Conservation (phyloP, 2,329 filamentous ascomycete species). For the Fusarium sambucinum region DNA sequence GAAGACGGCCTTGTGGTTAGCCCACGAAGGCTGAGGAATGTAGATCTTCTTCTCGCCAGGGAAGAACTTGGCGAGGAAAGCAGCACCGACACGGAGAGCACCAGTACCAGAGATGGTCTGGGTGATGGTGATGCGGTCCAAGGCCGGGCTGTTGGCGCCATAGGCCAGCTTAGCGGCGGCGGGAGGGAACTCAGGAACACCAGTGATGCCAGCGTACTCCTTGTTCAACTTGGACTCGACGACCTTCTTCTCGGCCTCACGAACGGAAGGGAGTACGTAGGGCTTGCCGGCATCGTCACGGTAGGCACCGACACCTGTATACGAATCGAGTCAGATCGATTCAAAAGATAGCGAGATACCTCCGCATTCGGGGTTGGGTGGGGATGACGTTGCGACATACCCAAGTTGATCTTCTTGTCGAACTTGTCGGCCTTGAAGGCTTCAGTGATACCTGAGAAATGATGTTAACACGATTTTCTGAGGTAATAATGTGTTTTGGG, state of each 20-base stretch:
- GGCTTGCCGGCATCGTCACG: slow-evolving; percentile 98
- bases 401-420: slow-evolving; percentile 97
- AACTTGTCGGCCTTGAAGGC: slow-evolving; percentile 98
- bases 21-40: slow-evolving; percentile 96
- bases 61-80: slow-evolving; percentile 93
- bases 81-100: slow-evolving; percentile 92
- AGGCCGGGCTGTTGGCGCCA: slow-evolving; percentile 80
- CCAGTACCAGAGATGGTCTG: slow-evolving; percentile 99
- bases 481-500: slow-evolving; percentile 24
- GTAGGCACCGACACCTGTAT: slow-evolving; percentile 91
- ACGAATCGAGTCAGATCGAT: slow-evolving; percentile 38
- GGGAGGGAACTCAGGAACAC: slow-evolving; percentile 92
- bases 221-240: slow-evolving; percentile 86
- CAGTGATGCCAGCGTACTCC: slow-evolving; percentile 98
- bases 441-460: slow-evolving; percentile 83
- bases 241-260: slow-evolving; percentile 87
- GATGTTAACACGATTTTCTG: slow-evolving; percentile 42
- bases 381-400: slow-evolving; percentile 60
- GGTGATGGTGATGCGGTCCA: slow-evolving; percentile 88
- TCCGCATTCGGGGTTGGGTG: slow-evolving; percentile 17
- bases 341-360: slow-evolving; percentile 28
- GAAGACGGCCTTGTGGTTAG: slow-evolving; percentile 98
- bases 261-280: slow-evolving; percentile 95
- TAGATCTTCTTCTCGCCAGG: slow-evolving; percentile 94
- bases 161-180: slow-evolving; percentile 93